Evolutionary conservation across 208 protist species (phyloP), one percentile per base, ranked within the genome.

Genomic region (Acanthamoeba castellanii): DNA sequence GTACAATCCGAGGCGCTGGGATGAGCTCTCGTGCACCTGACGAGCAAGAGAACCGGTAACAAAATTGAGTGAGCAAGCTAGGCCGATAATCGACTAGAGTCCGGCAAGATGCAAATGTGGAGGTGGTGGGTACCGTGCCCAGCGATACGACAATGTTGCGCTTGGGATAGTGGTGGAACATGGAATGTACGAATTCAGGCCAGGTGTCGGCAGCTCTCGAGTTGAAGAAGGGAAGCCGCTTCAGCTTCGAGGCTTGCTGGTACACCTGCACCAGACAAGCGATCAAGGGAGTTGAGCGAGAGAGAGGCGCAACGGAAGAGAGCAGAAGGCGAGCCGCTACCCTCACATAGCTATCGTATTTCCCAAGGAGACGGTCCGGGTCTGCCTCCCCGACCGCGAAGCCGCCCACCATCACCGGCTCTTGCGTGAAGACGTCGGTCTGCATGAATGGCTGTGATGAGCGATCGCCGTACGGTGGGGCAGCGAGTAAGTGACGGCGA

Each of bases 361-460:
- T 87, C 4, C 14, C 0, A 2, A 87, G 47, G 8, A 87, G 78
- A 14, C 52, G 78, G 6, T 57, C 47, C 25, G 45, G 3, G 22
- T 87, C 78, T 6, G 47, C 45, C 52, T 87, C 78, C 0, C 78
- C 78, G 0, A 61, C 78, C 18, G 52, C 78, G 30, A 42, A 87
- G 50, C 78, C 78, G 42, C 78, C 78, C 42, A 87, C 47, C 25
- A 87, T 22, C 42, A 87, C 78, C 78, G 78, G 42, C 32, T 87
- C 78, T n/a, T 87, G 50, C 47, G 78, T 87, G 78, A 87, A 87
- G 47, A 87, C 78, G 32, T 87, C 78, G 50, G 78, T 87, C 78
- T 87, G 42, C 14, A 64, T 0, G 5, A 64, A 18, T 20, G 6
- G 25, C 25, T 1, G 68, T 13, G 16, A 16, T n/a, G 37, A 8